Conservation (phyloP, 208 protist genomes). For the Leishmania aethiopica region DNA sequence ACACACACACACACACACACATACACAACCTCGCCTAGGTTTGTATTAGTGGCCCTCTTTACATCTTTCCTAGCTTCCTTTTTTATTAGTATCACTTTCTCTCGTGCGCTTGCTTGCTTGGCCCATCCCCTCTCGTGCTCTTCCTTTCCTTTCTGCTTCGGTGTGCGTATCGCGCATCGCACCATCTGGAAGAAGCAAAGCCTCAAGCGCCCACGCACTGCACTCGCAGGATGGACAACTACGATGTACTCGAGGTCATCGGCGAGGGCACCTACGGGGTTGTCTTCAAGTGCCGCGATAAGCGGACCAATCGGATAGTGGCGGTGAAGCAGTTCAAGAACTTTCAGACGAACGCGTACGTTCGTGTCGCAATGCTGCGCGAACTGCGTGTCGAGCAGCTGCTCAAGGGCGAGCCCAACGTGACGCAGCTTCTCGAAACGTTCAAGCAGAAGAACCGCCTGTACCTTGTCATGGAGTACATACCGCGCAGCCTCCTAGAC, state of each 20-base stretch:
- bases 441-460: slow-evolving; percentile 87
- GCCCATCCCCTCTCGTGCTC: no score
- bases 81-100: background rate
- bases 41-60: background rate
- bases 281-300: slow-evolving; percentile 91
- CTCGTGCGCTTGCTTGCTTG: background rate
- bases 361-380: slow-evolving; percentile 88
- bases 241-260: slow-evolving; percentile 73
- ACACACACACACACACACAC: background rate
- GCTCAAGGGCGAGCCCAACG: slow-evolving; percentile 86
- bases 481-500: slow-evolving; percentile 89
- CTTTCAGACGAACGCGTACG: slow-evolving; percentile 83
- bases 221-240: slow-evolving; percentile 63
- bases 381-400: slow-evolving; percentile 93
- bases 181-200: background rate
- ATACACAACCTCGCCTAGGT: background rate
- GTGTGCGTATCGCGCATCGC: background rate
- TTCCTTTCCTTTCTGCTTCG: background rate
- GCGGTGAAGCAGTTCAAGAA: slow-evolving; percentile 97
- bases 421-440: slow-evolving; percentile 90
- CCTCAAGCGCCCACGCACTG: no score
- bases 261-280: slow-evolving; percentile 96
- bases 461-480: slow-evolving; percentile 96
- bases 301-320: slow-evolving; percentile 75
- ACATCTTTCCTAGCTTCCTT: background rate